These are phyloP conservation scores for Metschnikowia santaceciliae DNA, from an alignment of 805 yeast species.

Conservation along the genomic window DNA sequence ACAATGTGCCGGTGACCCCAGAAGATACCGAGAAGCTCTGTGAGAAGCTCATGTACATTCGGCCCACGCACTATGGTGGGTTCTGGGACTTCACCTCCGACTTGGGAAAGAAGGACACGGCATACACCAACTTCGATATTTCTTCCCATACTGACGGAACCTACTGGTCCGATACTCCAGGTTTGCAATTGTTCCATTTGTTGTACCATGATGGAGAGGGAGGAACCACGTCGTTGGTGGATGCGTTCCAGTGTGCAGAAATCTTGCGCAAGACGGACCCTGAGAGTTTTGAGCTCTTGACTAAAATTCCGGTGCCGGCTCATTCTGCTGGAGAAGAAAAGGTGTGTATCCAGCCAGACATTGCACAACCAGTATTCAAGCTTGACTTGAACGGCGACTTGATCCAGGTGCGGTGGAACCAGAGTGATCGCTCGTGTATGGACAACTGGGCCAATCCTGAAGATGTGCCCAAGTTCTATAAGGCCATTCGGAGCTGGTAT, in stretches of 20 bases:
- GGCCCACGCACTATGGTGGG: slow-evolving; percentile 75
- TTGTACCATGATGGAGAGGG: slow-evolving; percentile 62
- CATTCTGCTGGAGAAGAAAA: slow-evolving; percentile 71
- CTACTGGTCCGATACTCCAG: slow-evolving; percentile 71
- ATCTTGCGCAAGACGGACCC: slow-evolving; percentile 45
- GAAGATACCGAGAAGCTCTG: slow-evolving; percentile 56
- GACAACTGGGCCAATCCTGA: slow-evolving; percentile 44
- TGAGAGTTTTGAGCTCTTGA: slow-evolving; percentile 47
- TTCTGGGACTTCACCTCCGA: slow-evolving; percentile 78
- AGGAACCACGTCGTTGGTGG: slow-evolving; percentile 64
- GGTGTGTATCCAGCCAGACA: slow-evolving; percentile 56
- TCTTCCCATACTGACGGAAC: slow-evolving; percentile 71
- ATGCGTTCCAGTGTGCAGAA: slow-evolving; percentile 60
- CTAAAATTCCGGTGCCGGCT: slow-evolving; percentile 54
- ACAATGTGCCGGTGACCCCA: slow-evolving; percentile 57
- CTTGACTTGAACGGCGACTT: slow-evolving; percentile 49
- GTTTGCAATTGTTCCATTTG: slow-evolving; percentile 64
- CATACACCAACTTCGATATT: slow-evolving; percentile 64
- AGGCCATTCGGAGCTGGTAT: slow-evolving; percentile 57
- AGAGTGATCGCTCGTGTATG: slow-evolving; percentile 64
- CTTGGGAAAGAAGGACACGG: slow-evolving; percentile 63
- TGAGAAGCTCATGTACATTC: slow-evolving; percentile 53
- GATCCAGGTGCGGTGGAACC: slow-evolving; percentile 67
- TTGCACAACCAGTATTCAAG: slow-evolving; percentile 55
- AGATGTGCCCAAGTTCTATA: slow-evolving; percentile 51